These are phyloP conservation scores for Chlorella ohadii DNA, from an alignment of 139 green algal species.

Conservation along the genomic window DNA sequence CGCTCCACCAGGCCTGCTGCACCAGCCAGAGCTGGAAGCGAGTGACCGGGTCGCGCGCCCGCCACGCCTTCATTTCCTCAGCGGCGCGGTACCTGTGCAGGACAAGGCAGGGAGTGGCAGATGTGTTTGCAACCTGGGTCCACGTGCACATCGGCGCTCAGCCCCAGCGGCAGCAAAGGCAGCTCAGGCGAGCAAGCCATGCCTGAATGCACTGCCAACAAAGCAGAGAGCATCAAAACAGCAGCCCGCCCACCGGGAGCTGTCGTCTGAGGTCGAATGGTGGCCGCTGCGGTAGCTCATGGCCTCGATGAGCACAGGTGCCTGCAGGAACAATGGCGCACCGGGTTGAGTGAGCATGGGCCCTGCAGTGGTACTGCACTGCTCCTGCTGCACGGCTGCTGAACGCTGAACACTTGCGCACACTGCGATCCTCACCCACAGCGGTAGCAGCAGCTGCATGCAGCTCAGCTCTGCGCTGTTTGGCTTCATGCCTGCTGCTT, in stretches of 20 bases:
- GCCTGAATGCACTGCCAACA: too few relatives aligned
- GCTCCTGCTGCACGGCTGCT: too few relatives aligned
- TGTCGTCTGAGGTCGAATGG: conserved; percentile 94
- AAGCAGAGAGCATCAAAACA: background rate
- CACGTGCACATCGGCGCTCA: too few relatives aligned
- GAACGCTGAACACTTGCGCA: too few relatives aligned
- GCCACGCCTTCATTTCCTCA: conserved; percentile 84
- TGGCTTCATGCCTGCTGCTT: too few relatives aligned
- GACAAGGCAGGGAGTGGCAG: background rate
- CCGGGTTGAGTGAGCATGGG: too few relatives aligned
- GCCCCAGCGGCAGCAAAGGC: too few relatives aligned
- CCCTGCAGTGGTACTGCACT: too few relatives aligned
- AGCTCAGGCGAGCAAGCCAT: too few relatives aligned
- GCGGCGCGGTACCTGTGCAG: conserved; percentile 79
- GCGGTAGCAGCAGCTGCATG: background rate
- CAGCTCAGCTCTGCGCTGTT: too few relatives aligned
- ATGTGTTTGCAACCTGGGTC: too few relatives aligned
- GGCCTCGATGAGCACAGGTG: conserved; percentile 82
- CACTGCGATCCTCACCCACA: background rate
- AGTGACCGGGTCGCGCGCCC: conserved; percentile 80
- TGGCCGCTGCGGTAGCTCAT: conserved; percentile 93
- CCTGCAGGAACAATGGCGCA: conserved; percentile 9
- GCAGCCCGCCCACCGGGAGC: conserved; percentile 51
- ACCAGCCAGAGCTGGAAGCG: conserved; percentile 80
- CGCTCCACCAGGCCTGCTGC: conserved; percentile 74